Evolutionary conservation across 73 alveolate species (phyloP), one percentile per base, ranked within the genome.

Genomic region (Paramecium biaurelia): DNA sequence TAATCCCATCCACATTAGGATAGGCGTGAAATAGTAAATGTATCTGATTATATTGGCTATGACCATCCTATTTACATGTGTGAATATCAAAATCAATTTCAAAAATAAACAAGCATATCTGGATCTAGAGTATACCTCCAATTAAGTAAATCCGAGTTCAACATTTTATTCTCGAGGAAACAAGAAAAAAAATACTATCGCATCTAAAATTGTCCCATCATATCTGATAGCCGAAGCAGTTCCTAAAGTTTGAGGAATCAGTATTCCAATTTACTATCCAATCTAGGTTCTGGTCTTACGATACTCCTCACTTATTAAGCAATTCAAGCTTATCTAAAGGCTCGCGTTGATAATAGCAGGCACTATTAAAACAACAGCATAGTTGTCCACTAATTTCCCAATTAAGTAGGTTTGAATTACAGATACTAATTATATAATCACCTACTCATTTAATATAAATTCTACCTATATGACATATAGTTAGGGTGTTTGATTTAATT

Each of bases 21-120:
- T 42, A 11, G 90, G 90, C 2, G 90, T 79, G 9, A 79, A 43
- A 26, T 79, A 79, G 47, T 79, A 79, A 42, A 79, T 34, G n/a
- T 38, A 24, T 79, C 90, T 79, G 11, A 79, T 24, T 20, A 38
- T 45, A 14, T 79, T 34, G 10, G 90, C 70, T 18, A 24, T 24
- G 4, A 30, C 6, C 56, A 24, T 20, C 5, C 56, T 30, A 7
- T 63, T 37, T 1, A 42, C 32, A 41, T 47, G 74, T 26, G 70
- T 47, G 2, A 38, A 41, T 4, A 79, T 79, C 30, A 79, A 21
- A 10, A 43, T 79, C 56, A 79, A 24, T 43, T 41, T 47, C 57
- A 79, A 79, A 45, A 24, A 79, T 5, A 79, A 45, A 43, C 47
- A 37, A 20, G 90, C 70, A 45, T 79, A 79, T 23, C 56, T 38